Evolutionary conservation across 371 early-diverging fungal species (phyloP).

Genomic region (Zancudomyces culisetae): DNA sequence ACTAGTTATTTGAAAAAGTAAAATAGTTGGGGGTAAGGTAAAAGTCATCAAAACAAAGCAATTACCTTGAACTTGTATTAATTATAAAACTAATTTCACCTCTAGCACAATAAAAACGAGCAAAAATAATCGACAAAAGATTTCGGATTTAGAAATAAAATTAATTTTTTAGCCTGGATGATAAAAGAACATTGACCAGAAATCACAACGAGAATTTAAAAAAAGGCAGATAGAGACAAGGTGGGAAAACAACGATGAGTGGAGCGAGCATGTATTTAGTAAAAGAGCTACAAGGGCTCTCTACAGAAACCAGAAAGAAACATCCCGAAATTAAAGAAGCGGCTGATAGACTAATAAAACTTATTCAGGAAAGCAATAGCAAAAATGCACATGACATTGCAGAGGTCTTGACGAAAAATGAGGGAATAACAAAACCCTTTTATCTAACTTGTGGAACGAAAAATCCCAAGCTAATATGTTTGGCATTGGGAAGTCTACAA

Average conservation of each 20-base stretch:
- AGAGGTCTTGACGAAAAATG: constrained; percentile 56
- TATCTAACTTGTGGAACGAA: constrained; percentile 75
- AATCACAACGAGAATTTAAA: too few relatives aligned
- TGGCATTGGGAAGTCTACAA: constrained; percentile 76
- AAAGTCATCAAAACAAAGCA: too few relatives aligned
- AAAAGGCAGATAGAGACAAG: too few relatives aligned
- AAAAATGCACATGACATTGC: not conserved
- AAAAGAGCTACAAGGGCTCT: constrained; percentile 67
- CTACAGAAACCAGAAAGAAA: constrained; percentile 74
- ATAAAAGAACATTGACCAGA: too few relatives aligned
- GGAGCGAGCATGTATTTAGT: constrained; percentile 49
- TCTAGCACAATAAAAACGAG: too few relatives aligned
- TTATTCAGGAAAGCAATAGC: not conserved
- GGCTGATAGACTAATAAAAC: constrained; percentile 3
- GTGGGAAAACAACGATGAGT: constrained; percentile 23
- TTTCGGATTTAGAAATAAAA: too few relatives aligned
- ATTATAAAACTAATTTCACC: too few relatives aligned
- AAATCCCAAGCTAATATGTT: constrained; percentile 60
- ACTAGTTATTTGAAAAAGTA: too few relatives aligned
- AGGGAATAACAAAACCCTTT: constrained; percentile 74
- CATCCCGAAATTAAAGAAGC: constrained; percentile 93
- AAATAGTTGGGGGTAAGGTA: too few relatives aligned
- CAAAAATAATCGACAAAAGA: too few relatives aligned
- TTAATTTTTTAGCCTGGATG: too few relatives aligned
- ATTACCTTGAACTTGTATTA: too few relatives aligned